Base-by-base conservation (phyloP, 1,139 yeast species). In the Debaryomyces singareniensis region DNA sequence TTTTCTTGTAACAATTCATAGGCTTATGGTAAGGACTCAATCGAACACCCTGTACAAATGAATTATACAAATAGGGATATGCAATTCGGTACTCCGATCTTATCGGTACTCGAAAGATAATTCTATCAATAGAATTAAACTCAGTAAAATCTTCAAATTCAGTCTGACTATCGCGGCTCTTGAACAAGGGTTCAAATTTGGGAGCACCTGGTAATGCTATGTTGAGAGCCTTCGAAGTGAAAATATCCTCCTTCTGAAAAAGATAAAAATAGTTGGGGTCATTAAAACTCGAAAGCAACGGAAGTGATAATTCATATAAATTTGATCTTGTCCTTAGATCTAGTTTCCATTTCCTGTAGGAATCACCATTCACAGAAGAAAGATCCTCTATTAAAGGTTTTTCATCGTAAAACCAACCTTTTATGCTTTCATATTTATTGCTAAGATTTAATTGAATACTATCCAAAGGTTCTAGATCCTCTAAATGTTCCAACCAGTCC, bases 171-270 rank as follows among this genome's bases (percentile, higher is more conserved):
- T 65, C 62, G 20, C 54, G 53, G 33, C 79, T 82, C 35, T 78
- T 78, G 55, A 66, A 77, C n/a, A 89, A 55, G 0, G 96, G 96
- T 54, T 89, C 97, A 53, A 89, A 91, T 48, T 81, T 85, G 4
- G 99, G 98, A 0, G 98, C 99, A 3, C 96, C 96, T 0, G 96
- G 96, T 24, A 91, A 66, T 1, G 95, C 80, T 31, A 79, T 69
- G 47, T 87, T 87, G 35, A 93, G 65, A 5, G 95, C 91, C 47
- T 91, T 91, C 1, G 97, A 95, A 0, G 96, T 87, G 50, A 81
- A 75, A 39, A 91, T 83, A 0, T 95, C 68, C 34, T 79, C 69
- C 35, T 72, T 76, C 43, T 87, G 87, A 51, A 87, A 91, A 24
- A 86, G 56, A 45, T 82, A 81, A 39, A 58, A 69, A 40, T 72